Percentiles rank a stretch among this genome's conserved stretches.
Conservation (phyloP, 805 yeast genomes). For the Lipomyces spencermartinsiae region DNA sequence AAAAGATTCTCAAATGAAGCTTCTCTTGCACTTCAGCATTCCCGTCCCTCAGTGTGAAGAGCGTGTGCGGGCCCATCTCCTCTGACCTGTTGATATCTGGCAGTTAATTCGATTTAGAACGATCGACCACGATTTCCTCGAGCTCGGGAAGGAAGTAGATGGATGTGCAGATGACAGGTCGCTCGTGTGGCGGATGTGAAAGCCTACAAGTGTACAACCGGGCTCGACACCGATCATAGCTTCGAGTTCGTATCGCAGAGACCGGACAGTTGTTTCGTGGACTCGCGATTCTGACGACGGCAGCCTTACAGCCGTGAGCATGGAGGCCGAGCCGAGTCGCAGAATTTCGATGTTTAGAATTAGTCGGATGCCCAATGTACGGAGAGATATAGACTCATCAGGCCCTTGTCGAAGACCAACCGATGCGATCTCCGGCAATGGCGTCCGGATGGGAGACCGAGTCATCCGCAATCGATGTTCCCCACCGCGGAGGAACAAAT, state of each 20-base stretch:
- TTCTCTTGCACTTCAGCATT: constrained; percentile 4
- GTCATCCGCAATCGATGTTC: too few species aligned
- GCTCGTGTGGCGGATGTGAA: constrained; percentile 3
- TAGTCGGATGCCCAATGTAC: constrained; percentile 4
- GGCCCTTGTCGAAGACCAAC: background rate
- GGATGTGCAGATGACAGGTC: constrained; percentile 5
- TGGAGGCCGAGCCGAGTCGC: constrained; percentile 2
- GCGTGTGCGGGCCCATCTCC: constrained; percentile 4
- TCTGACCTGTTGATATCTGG: constrained; percentile 4
- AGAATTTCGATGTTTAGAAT: background rate
- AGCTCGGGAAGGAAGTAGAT: constrained; percentile 1
- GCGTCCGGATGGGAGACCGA: background rate
- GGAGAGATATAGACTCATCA: constrained; percentile 1
- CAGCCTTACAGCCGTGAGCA: background rate
- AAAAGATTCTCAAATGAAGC: constrained; percentile 3
- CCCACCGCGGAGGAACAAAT: too few species aligned
- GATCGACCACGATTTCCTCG: constrained; percentile 7
- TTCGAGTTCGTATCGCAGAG: constrained; percentile 1
- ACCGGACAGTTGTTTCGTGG: constrained; percentile 6
- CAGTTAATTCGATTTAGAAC: background rate
- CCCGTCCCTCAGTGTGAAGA: constrained; percentile 3
- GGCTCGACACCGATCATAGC: background rate
- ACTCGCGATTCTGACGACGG: constrained; percentile 6
- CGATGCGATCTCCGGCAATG: constrained; percentile 3
- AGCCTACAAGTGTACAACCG: constrained; percentile 1